phyloP scores from a whole-genome alignment of 2,329 filamentous ascomycete genomes.

The Ustulina deusta region DNA sequence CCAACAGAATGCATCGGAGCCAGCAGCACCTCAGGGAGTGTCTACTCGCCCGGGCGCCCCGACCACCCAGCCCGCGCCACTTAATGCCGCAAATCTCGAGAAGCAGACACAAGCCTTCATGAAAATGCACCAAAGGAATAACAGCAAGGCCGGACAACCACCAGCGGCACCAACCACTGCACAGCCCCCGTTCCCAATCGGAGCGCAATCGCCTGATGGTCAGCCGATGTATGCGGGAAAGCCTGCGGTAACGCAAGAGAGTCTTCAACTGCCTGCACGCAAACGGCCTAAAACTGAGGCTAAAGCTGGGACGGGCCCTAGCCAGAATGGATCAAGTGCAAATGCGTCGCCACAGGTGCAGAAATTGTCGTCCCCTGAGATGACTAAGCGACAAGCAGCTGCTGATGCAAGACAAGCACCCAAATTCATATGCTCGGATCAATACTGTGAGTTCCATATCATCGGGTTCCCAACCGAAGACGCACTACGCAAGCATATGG shows the following conservation, averaged over 20 bases:
- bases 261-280: constrained; percentile 66
- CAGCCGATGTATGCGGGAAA: constrained; percentile 67
- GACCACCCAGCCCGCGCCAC: constrained; percentile 51
- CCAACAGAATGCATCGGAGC: constrained; percentile 45
- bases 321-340: constrained; percentile 55
- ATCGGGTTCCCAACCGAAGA: constrained; percentile 67
- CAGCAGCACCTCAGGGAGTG: constrained; percentile 44
- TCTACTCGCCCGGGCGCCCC: constrained; percentile 51
- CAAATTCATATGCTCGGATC: constrained; percentile 64
- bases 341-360: constrained; percentile 62
- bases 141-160: constrained; percentile 61
- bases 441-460: constrained; percentile 64
- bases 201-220: constrained; percentile 68
- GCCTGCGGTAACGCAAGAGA: constrained; percentile 63
- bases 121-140: constrained; percentile 60
- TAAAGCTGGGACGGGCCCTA: constrained; percentile 59
- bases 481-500: constrained; percentile 63
- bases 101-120: constrained; percentile 63
- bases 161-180: constrained; percentile 69
- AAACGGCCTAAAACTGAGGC: constrained; percentile 67
- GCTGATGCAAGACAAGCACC: constrained; percentile 49
- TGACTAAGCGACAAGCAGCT: constrained; percentile 53
- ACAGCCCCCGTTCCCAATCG: constrained; percentile 69
- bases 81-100: constrained; percentile 63
- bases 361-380: constrained; percentile 63